Conservation (phyloP, 1,139 yeast genomes). For the Tardiomyces depauwii region DNA sequence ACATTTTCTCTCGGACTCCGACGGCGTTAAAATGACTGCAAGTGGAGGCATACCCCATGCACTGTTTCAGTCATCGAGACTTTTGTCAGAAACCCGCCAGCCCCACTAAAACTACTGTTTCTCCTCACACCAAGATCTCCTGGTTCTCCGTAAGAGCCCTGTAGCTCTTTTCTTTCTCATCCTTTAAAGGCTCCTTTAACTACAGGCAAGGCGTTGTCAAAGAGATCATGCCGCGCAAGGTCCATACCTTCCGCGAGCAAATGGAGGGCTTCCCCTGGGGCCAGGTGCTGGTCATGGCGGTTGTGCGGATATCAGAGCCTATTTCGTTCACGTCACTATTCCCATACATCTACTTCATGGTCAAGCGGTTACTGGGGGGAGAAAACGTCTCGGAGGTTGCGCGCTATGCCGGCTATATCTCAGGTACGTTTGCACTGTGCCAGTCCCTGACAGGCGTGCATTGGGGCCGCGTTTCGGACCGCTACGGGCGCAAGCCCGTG, state of each 20-base stretch:
- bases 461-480: slow-evolving; percentile 49
- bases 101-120: too few relatives aligned
- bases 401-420: slow-evolving; percentile 46
- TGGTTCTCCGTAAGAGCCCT: too few relatives aligned
- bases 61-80: too few relatives aligned
- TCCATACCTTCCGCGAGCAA: slow-evolving; percentile 22
- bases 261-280: slow-evolving; percentile 37
- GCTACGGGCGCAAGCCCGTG: slow-evolving; percentile 47
- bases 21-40: too few relatives aligned
- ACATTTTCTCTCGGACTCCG: too few relatives aligned
- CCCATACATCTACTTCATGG: slow-evolving; percentile 57
- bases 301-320: slow-evolving; percentile 45
- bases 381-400: slow-evolving; percentile 41
- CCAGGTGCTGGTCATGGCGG: slow-evolving; percentile 30
- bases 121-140: too few relatives aligned
- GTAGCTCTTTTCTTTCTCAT: too few relatives aligned
- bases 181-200: too few relatives aligned
- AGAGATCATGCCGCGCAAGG: slow-evolving; percentile 3
- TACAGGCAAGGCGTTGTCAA: too few relatives aligned
- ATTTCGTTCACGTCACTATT: slow-evolving; percentile 52
- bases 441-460: slow-evolving; percentile 46
- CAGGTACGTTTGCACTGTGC: slow-evolving; percentile 41
- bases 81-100: too few relatives aligned
- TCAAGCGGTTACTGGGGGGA: slow-evolving; percentile 42
- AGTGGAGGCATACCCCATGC: too few relatives aligned